These are phyloP conservation scores for Colletotrichum costaricense DNA, from an alignment of 2,329 filamentous ascomycete species.

Conservation along the genomic window DNA sequence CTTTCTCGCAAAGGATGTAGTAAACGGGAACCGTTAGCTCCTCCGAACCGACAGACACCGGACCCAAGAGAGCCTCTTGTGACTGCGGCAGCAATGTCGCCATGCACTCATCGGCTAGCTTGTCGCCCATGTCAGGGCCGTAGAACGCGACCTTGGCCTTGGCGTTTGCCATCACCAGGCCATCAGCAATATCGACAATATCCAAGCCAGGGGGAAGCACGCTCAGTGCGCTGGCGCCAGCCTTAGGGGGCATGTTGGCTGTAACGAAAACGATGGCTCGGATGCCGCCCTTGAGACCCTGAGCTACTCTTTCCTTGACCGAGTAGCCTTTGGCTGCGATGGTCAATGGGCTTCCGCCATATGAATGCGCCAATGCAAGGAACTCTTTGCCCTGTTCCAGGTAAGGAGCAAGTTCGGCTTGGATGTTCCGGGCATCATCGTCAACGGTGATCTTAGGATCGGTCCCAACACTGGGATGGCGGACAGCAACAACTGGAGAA, in stretches of 20 bases:
- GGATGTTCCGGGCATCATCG: conserved; percentile 18
- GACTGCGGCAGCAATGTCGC: conserved; percentile 16
- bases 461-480: conserved; percentile 7
- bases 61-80: neutral
- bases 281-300: conserved; percentile 5
- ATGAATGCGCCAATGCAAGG: conserved; percentile 18
- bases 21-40: conserved; percentile 7
- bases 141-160: conserved; percentile 22
- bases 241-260: conserved; percentile 11
- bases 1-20: conserved; percentile 24
- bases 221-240: conserved; percentile 13
- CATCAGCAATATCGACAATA: conserved; percentile 5
- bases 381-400: conserved; percentile 15
- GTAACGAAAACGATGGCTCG: conserved; percentile 4
- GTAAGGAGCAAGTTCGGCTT: neutral
- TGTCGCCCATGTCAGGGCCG: conserved; percentile 19
- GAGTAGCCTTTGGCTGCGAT: conserved; percentile 14
- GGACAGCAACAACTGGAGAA: conserved; percentile 13
- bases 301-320: neutral
- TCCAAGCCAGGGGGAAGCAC: conserved; percentile 14
- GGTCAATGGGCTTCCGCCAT: conserved; percentile 5
- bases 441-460: neutral
- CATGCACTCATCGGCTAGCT: conserved; percentile 2
- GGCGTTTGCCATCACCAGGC: conserved; percentile 3
- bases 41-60: neutral